These are phyloP conservation scores for Suhomyces maxii DNA, from an alignment of 1,139 yeast species.

Conservation along the genomic window DNA sequence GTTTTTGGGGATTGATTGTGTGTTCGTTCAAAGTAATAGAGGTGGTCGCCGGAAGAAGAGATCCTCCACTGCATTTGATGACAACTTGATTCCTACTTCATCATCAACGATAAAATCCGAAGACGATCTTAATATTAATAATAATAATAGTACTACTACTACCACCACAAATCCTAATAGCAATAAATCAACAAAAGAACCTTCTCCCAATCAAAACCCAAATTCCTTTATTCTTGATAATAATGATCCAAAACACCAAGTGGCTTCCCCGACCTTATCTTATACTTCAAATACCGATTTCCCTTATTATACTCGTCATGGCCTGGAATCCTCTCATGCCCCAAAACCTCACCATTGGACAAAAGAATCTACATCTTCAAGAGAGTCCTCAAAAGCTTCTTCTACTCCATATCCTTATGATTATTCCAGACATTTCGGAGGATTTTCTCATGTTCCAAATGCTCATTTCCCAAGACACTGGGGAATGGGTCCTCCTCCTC, in stretches of 20 bases:
- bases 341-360: neutral
- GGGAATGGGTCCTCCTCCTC: slow-evolving; percentile 8
- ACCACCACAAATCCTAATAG: no score
- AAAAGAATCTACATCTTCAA: neutral
- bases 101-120: neutral
- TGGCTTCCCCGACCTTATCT: slow-evolving; percentile 12
- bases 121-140: neutral
- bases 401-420: slow-evolving; percentile 6
- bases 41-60: slow-evolving; percentile 56
- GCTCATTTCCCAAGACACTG: slow-evolving; percentile 3
- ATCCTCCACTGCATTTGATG: slow-evolving; percentile 1
- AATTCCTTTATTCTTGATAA: neutral
- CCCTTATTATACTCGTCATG: slow-evolving; percentile 3
- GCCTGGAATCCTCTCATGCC: neutral
- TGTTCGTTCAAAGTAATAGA: slow-evolving; percentile 57
- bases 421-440: slow-evolving; percentile 5
- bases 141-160: no score
- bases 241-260: slow-evolving; percentile 1
- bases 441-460: slow-evolving; percentile 2
- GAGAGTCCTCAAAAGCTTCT: neutral
- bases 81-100: neutral
- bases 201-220: neutral
- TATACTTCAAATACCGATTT: slow-evolving; percentile 8
- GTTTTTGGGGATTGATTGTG: slow-evolving; percentile 50
- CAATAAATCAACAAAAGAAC: neutral